Conservation (phyloP, 805 yeast species). For the Ogataea wickerhamii region DNA sequence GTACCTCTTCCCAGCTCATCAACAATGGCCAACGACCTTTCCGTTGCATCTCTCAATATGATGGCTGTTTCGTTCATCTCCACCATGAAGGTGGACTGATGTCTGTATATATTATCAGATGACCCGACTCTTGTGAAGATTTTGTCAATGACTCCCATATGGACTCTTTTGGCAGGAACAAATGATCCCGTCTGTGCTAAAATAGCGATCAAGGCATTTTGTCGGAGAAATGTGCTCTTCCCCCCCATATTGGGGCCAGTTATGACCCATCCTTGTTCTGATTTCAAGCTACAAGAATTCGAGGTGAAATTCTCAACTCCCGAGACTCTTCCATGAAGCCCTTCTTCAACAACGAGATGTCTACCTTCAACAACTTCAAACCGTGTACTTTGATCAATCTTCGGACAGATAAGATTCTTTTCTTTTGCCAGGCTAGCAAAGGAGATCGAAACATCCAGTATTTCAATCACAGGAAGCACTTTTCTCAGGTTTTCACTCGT, state of each 20-base stretch:
- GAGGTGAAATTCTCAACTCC: constrained; percentile 44
- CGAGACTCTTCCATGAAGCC: constrained; percentile 45
- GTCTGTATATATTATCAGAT: constrained; percentile 72
- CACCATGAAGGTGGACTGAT: constrained; percentile 88
- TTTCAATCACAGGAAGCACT: constrained; percentile 49
- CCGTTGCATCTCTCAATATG: constrained; percentile 63
- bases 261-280: constrained; percentile 50
- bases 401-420: constrained; percentile 63
- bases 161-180: constrained; percentile 64
- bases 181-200: constrained; percentile 73
- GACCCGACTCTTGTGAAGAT: constrained; percentile 82
- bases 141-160: constrained; percentile 70
- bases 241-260: constrained; percentile 94
- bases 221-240: constrained; percentile 71
- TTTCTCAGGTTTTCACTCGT: constrained; percentile 45
- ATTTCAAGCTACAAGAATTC: constrained; percentile 37
- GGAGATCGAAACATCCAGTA: constrained; percentile 67
- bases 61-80: constrained; percentile 84
- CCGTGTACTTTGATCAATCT: constrained; percentile 43
- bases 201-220: constrained; percentile 64
- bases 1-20: constrained; percentile 94
- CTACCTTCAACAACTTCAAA: constrained; percentile 63
- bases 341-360: constrained; percentile 83
- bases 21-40: constrained; percentile 66
- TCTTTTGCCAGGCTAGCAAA: constrained; percentile 74